A percentile compares a stretch with the other conserved stretches of the same genome.
Evolutionary conservation across 208 protist genomes (phyloP).

Genomic region (Herpetomonas tarakana): DNA sequence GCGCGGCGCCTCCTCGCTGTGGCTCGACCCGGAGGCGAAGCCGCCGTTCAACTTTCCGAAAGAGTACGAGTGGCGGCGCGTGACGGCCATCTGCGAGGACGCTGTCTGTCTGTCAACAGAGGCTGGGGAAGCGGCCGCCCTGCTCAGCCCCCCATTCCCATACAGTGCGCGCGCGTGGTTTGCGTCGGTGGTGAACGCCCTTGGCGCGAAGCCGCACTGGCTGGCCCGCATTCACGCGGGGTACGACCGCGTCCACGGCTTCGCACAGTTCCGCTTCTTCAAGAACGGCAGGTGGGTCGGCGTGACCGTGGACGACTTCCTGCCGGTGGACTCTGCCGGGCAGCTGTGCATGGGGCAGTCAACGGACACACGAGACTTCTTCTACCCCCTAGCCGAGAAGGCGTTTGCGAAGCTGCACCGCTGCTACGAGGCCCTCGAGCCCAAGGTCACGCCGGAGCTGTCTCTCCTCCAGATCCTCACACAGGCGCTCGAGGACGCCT

Average conservation of each 20-base stretch:
- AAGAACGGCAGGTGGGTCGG: slow-evolving; percentile 69
- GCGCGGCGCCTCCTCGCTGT: slow-evolving; percentile 70
- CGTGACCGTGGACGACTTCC: slow-evolving; percentile 87
- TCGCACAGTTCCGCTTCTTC: slow-evolving; percentile 86
- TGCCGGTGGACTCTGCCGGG: slow-evolving; percentile 64
- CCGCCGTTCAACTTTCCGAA: slow-evolving; percentile 41
- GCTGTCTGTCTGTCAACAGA: neutral
- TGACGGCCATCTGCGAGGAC: slow-evolving; percentile 24
- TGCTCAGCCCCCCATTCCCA: slow-evolving; percentile 40
- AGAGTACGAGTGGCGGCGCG: slow-evolving; percentile 58
- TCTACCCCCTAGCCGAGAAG: slow-evolving; percentile 88
- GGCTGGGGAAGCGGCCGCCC: slow-evolving; percentile 22
- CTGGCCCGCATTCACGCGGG: slow-evolving; percentile 47
- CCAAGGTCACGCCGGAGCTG: slow-evolving; percentile 52
- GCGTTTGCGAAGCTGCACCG: slow-evolving; percentile 91
- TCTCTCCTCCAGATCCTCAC: slow-evolving; percentile 39
- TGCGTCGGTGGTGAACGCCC: slow-evolving; percentile 60
- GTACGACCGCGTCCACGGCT: slow-evolving; percentile 67
- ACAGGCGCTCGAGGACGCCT: slow-evolving; percentile 73
- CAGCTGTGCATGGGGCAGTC: slow-evolving; percentile 45
- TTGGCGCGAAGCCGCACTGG: slow-evolving; percentile 68
- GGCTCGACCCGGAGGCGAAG: slow-evolving; percentile 50
- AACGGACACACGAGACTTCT: slow-evolving; percentile 30
- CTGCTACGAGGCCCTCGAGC: slow-evolving; percentile 87
- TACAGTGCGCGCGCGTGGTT: slow-evolving; percentile 72